phyloP scores from a whole-genome alignment of 2,329 filamentous ascomycete genomes.

The Claviceps sp. region DNA sequence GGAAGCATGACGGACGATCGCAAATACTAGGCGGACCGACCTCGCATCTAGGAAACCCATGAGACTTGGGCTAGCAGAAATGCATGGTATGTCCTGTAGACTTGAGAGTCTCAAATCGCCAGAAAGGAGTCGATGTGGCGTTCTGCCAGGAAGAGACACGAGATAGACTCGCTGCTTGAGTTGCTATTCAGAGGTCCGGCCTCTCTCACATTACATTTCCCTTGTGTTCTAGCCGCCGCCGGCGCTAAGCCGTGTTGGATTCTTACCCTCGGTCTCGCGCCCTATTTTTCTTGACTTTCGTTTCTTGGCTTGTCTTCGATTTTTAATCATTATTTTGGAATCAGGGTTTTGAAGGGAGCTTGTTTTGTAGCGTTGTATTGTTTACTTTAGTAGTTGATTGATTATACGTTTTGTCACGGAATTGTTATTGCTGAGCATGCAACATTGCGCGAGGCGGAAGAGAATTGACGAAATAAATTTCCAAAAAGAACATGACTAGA shows the following conservation, averaged over 20 bases:
- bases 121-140: not conserved
- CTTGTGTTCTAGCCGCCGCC: too few relatives aligned
- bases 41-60: slow-evolving; percentile 1
- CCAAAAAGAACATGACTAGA: not conserved
- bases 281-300: not conserved
- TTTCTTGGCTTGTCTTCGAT: not conserved
- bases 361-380: slow-evolving; percentile 1
- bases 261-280: not conserved
- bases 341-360: not conserved
- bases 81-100: not conserved
- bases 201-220: too few relatives aligned
- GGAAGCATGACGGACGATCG: slow-evolving; percentile 53
- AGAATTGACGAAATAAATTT: not conserved
- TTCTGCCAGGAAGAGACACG: too few relatives aligned
- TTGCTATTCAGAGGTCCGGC: too few relatives aligned
- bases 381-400: slow-evolving; percentile 1
- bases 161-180: too few relatives aligned
- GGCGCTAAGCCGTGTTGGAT: not conserved
- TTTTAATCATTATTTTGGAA: not conserved
- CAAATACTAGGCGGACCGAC: slow-evolving; percentile 19
- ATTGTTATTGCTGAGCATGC: not conserved
- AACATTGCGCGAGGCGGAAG: not conserved
- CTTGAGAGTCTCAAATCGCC: not conserved
- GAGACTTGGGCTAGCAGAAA: not conserved
- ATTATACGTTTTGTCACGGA: slow-evolving; percentile 1